Base-by-base conservation (phyloP, 75 land plant genomes). In the Selaginella tamariscina region DNA sequence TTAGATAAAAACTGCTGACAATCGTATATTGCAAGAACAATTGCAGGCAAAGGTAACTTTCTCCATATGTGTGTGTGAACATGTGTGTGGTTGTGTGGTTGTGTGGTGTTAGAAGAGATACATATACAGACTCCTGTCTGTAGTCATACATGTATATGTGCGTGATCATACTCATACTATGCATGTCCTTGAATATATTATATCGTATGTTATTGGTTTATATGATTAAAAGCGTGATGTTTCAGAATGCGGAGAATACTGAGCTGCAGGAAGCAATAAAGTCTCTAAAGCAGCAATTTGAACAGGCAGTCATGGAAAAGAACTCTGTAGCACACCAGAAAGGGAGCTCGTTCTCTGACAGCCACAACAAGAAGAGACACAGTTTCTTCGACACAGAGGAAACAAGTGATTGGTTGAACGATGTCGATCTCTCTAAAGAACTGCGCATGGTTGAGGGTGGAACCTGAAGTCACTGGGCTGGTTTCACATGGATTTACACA, bases 381-480 rank as follows among this genome's bases (percentile, higher is more conserved):
- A 39, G 49, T 39, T 39, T 39, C 49, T 39, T 39, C 49, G 49
- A 39, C 15, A 5, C 49, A 15, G 49, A 39, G 15, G 49, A 39
- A 39, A 39, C 49, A 5, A 39, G 70, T 27, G 69, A 68, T 21
- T 76, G 78, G 76, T 29, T 73, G 31, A 76, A 74, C 69, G 55
- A 65, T 21, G 63, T 75, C 24, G 74, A 73, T 71, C 77, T 82
- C 60, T 79, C 82, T 66, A 70, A 76, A 27, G 70, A 70, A 33
- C 79, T 80, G 29, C 70, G 70, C 8, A 62, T 66, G 13, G 79
- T 79, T 2, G 78, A 79, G 30, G 56, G 66, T 26, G 74, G 71
- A 54, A 68, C 5, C n/a, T 5, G 21, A 8, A 9, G 11, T 39
- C 5, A 39, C 49, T 65, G 21, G 63, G 63, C 9, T 44, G 0